Evolutionary conservation across 148 eudicot species (phyloP), one percentile per base, ranked within the genome.

Genomic region (Heliosperma pusillum): DNA sequence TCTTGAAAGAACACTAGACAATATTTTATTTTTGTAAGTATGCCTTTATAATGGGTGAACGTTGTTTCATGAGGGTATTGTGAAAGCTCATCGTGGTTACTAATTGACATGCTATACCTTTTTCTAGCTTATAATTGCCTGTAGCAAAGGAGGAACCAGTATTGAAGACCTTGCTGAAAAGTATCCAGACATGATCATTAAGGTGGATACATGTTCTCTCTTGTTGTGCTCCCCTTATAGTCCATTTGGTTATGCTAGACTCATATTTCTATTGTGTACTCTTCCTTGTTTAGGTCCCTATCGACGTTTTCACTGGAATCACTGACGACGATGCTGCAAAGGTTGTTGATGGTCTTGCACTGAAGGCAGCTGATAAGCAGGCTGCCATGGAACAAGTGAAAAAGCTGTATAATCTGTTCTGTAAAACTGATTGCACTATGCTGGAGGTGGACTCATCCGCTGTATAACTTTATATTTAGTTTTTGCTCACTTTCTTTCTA

Each of bases 121-220:
- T 76, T 58, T 76, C 44, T 66, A 94, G 98, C 80, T 94, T 79
- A 92, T 94, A 57, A 90, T 94, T 77, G 91, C 98, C 56, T 95
- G 99, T 81, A 76, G 87, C 60, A 86, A 92, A 81, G 99, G 97
- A 65, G 99, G 99, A 85, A 95, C 99, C 62, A 95, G 99, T 68
- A 95, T 92, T 66, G 99, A 95, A 80, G 99, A 95, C 81, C 96
- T 95, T 73, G 97, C 97, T 10, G 99, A 95, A 73, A 89, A 95
- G 77, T 93, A 85, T 80, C 99, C 99, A 50, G 99, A 92, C 79
- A 88, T 92, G 97, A 95, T 95, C 77, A 85, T 95, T 72, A 95
- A 95, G 97, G 99, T 90, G 69, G 12, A 77, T 74, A 19, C 59
- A 27, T 47, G 33, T 67, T 8, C 36, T 62, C 13, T 77, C n/a